Evolutionary conservation across 768 basidiomycete species (phyloP).

Genomic region (Tulasnella sp.): DNA sequence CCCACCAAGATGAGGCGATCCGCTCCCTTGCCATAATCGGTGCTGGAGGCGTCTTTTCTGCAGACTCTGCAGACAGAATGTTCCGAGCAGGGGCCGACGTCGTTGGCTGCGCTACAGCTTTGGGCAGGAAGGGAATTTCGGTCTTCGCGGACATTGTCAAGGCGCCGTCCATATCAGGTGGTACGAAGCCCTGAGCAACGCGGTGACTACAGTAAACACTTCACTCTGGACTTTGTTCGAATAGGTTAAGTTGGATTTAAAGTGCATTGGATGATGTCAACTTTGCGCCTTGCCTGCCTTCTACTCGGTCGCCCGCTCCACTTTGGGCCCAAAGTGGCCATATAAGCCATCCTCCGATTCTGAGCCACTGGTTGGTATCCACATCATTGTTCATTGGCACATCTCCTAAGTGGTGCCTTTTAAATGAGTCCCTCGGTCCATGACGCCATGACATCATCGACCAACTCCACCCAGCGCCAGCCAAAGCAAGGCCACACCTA

Average conservation of each 20-base stretch:
- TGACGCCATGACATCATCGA: constrained; percentile 8
- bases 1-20: constrained; percentile 49
- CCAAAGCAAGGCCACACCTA: background rate
- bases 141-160: constrained; percentile 44
- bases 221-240: background rate
- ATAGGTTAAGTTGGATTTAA: constrained; percentile 3
- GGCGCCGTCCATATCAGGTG: background rate
- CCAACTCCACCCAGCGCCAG: background rate
- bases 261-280: background rate
- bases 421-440: constrained; percentile 2
- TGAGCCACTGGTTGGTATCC: constrained; percentile 2
- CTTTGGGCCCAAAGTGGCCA: background rate
- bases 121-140: constrained; percentile 50
- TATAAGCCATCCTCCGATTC: background rate
- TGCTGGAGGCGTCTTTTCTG: constrained; percentile 76
- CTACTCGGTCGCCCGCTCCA: background rate
- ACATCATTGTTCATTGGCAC: background rate
- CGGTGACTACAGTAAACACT: background rate
- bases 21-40: constrained; percentile 66
- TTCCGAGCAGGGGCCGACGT: constrained; percentile 70
- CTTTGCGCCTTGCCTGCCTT: background rate
- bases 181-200: background rate
- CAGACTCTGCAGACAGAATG: constrained; percentile 68
- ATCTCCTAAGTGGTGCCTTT: background rate
- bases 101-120: constrained; percentile 64